Evolutionary conservation across 1,284 basidiomycete species (phyloP).

Genomic region (Schizophyllum commune): DNA sequence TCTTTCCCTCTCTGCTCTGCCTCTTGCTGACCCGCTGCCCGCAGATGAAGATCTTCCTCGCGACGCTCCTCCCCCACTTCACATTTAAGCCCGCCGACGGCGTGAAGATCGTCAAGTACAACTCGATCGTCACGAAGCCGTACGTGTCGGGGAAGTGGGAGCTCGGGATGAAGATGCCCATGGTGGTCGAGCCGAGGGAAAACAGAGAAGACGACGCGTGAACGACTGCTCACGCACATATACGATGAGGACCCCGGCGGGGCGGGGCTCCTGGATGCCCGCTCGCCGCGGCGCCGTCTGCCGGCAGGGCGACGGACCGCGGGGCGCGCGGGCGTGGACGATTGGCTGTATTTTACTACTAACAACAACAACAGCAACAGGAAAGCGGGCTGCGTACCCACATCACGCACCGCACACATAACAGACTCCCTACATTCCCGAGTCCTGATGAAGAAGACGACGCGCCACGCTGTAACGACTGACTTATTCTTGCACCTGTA

Average conservation of each 20-base stretch:
- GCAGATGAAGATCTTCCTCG: constrained; percentile 34
- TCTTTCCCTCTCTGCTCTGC: neutral
- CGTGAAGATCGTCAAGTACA: constrained; percentile 35
- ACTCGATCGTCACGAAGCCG: constrained; percentile 38
- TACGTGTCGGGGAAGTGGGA: constrained; percentile 21
- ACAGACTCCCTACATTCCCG: too few species aligned
- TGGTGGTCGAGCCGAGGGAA: neutral
- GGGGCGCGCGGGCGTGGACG: too few species aligned
- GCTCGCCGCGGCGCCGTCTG: neutral
- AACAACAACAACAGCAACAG: too few species aligned
- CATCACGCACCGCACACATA: too few species aligned
- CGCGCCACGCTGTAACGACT: neutral
- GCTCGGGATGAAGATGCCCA: neutral
- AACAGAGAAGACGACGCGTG: neutral
- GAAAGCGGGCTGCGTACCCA: too few species aligned
- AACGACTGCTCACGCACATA: neutral
- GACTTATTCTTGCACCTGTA: neutral
- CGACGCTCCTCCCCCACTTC: constrained; percentile 34
- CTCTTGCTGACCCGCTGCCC: neutral
- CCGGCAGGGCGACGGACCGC: neutral
- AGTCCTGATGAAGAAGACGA: neutral
- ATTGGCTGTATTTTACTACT: neutral
- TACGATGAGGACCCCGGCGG: neutral
- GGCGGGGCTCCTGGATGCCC: neutral
- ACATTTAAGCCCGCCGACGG: constrained; percentile 32